Evolutionary conservation across 2,329 filamentous ascomycete genomes (phyloP).

Genomic region (Aspergillus sp.): DNA sequence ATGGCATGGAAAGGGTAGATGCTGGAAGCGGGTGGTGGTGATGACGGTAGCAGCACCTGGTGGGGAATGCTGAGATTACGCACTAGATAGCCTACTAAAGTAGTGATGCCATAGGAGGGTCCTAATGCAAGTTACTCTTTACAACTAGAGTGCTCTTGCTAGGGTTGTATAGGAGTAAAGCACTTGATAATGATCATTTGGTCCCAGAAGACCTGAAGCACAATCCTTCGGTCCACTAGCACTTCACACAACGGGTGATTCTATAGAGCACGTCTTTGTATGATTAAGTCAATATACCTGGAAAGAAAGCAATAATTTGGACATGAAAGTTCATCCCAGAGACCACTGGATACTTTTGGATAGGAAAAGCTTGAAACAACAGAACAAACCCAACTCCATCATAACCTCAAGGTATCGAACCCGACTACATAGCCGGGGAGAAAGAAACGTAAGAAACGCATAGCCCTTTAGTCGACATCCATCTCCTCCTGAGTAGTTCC

Average conservation of each 20-base stretch:
- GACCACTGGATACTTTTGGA: constrained; percentile 12
- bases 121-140: not conserved
- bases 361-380: constrained; percentile 14
- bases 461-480: constrained; percentile 46
- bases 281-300: constrained; percentile 3
- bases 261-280: constrained; percentile 3
- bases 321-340: constrained; percentile 12
- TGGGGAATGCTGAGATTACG: too few relatives aligned
- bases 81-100: too few relatives aligned
- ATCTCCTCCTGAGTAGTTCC: constrained; percentile 50
- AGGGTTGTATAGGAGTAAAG: too few relatives aligned
- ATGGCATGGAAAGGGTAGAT: too few relatives aligned
- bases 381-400: constrained; percentile 26
- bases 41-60: not conserved
- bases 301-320: constrained; percentile 5
- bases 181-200: too few relatives aligned
- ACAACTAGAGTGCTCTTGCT: too few relatives aligned
- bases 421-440: constrained; percentile 6
- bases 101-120: too few relatives aligned
- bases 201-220: not conserved
- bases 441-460: constrained; percentile 17
- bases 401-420: constrained; percentile 22
- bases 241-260: not conserved
- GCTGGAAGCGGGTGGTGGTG: not conserved
- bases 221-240: not conserved